These are phyloP conservation scores for Hypoxylon lienhwacheense DNA, from an alignment of 495 filamentous ascomycete species.

Conservation along the genomic window DNA sequence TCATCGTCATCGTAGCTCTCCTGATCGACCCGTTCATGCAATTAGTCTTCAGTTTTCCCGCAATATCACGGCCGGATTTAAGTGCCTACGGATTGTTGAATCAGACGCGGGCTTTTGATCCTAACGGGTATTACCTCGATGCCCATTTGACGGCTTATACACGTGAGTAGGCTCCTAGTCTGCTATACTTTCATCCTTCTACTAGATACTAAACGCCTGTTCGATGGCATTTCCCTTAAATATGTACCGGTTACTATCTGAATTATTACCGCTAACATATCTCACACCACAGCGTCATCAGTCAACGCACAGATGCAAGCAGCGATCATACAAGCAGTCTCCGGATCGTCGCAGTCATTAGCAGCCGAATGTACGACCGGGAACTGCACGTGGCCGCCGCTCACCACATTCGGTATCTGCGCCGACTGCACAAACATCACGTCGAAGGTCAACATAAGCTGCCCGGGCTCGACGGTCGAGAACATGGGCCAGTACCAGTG, in stretches of 20 bases:
- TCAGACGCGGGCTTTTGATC: background rate
- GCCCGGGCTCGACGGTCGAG: background rate
- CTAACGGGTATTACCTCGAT: background rate
- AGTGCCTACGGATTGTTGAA: background rate
- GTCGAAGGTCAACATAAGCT: background rate
- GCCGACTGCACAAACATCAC: constrained; percentile 2
- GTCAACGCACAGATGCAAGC: constrained; percentile 5
- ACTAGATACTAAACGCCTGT: too few species aligned
- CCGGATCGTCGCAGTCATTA: background rate
- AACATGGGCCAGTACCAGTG: constrained; percentile 1
- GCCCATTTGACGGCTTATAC: background rate
- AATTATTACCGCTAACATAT: background rate
- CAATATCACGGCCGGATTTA: background rate
- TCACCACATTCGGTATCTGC: background rate
- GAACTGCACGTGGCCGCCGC: constrained; percentile 1
- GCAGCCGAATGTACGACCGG: background rate
- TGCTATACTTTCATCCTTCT: too few species aligned
- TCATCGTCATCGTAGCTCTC: background rate
- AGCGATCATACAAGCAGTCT: constrained; percentile 1
- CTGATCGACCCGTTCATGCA: constrained; percentile 2
- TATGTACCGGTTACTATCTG: background rate
- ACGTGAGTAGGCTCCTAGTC: background rate
- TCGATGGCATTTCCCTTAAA: too few species aligned
- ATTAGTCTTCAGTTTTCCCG: constrained; percentile 3
- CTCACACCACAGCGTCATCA: background rate